These are phyloP conservation scores for Flaveria linearis DNA, from an alignment of 129 eudicot genomes.

Conservation along the genomic window DNA sequence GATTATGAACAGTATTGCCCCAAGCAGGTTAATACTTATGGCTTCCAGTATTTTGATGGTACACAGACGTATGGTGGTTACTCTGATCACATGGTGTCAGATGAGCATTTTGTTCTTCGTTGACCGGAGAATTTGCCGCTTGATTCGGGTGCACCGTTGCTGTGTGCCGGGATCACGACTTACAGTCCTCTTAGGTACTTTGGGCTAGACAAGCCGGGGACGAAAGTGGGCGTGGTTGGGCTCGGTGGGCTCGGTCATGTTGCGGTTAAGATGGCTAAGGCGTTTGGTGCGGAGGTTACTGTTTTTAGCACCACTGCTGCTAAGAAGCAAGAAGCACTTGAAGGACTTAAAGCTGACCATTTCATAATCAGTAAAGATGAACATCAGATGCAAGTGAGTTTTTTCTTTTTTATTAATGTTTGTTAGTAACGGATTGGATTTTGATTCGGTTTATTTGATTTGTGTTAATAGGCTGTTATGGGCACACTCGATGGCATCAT, in stretches of 20 bases:
- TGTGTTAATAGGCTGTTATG: slow-evolving; percentile 33
- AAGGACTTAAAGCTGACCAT: slow-evolving; percentile 46
- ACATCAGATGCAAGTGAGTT: slow-evolving; percentile 34
- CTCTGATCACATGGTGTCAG: slow-evolving; percentile 51
- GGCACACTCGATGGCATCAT: slow-evolving; percentile 58
- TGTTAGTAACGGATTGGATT: too few species aligned
- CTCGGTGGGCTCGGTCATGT: slow-evolving; percentile 67
- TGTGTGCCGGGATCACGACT: slow-evolving; percentile 61
- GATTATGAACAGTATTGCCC: slow-evolving; percentile 58
- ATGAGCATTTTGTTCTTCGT: slow-evolving; percentile 48
- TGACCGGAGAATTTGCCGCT: slow-evolving; percentile 59
- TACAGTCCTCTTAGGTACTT: slow-evolving; percentile 56
- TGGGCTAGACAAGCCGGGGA: slow-evolving; percentile 52
- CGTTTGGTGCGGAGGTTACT: slow-evolving; percentile 55
- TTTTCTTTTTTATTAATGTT: not conserved
- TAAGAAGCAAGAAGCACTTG: slow-evolving; percentile 46
- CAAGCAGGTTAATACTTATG: slow-evolving; percentile 35
- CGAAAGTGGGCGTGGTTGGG: slow-evolving; percentile 55
- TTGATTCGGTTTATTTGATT: not conserved
- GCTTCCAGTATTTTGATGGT: slow-evolving; percentile 40
- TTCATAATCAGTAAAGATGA: slow-evolving; percentile 43
- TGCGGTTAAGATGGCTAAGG: slow-evolving; percentile 61
- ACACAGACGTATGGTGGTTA: slow-evolving; percentile 63
- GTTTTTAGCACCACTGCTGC: slow-evolving; percentile 51
- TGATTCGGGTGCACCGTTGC: slow-evolving; percentile 57